Conservation (phyloP, 306 rosid genomes). For the Prunus mongolica region DNA sequence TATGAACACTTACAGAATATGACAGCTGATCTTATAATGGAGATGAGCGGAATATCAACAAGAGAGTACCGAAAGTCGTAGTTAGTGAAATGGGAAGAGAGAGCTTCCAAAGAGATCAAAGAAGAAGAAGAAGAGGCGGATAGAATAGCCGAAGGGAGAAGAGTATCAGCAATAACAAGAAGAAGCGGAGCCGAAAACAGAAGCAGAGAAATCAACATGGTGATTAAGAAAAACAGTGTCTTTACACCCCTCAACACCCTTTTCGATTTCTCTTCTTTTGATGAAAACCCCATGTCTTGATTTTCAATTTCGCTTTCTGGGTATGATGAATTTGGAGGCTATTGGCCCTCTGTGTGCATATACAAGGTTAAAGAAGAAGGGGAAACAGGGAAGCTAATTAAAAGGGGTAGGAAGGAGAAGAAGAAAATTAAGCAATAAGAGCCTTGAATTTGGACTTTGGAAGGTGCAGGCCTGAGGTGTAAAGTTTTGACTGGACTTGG, state of each 20-base stretch:
- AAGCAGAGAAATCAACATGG: slow-evolving; percentile 77
- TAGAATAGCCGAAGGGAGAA: slow-evolving; percentile 76
- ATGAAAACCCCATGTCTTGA: slow-evolving; percentile 55
- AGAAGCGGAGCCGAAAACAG: slow-evolving; percentile 82
- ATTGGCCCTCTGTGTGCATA: too few relatives aligned
- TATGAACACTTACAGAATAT: slow-evolving; percentile 65
- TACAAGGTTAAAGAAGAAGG: neutral
- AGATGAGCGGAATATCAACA: slow-evolving; percentile 80
- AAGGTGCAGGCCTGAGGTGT: slow-evolving; percentile 53
- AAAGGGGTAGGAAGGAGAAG: neutral
- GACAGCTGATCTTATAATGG: slow-evolving; percentile 67
- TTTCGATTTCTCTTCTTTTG: slow-evolving; percentile 68
- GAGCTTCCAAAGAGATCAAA: slow-evolving; percentile 32
- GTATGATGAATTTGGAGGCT: neutral
- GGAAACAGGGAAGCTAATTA: neutral
- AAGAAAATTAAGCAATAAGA: too few relatives aligned
- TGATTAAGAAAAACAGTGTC: slow-evolving; percentile 73
- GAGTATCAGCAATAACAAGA: slow-evolving; percentile 62
- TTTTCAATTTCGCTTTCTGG: neutral
- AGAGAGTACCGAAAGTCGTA: slow-evolving; percentile 87
- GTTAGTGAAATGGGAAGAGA: slow-evolving; percentile 60
- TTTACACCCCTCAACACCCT: slow-evolving; percentile 63
- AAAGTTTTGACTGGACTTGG: slow-evolving; percentile 41
- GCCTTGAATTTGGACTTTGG: neutral
- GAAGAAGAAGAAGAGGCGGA: slow-evolving; percentile 56